Conservation (phyloP, 108 stramenopile species). For the Thalassiosira profunda region DNA sequence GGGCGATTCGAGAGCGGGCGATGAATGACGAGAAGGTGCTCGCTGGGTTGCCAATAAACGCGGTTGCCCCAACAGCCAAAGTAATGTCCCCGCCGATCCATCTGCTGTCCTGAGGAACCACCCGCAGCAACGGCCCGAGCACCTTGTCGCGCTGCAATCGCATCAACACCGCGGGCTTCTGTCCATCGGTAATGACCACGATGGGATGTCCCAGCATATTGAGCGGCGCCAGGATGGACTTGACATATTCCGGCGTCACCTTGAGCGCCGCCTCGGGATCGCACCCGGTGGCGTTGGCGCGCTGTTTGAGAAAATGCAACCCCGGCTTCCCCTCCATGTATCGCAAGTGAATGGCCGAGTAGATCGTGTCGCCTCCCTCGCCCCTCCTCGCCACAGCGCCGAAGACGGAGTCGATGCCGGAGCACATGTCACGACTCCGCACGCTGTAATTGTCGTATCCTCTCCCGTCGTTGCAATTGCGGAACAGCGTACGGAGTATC, state of each 20-base stretch:
- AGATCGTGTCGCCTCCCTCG: neutral
- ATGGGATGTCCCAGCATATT: neutral
- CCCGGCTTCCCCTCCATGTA: neutral
- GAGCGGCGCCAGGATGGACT: neutral
- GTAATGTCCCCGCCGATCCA: slow-evolving; percentile 1
- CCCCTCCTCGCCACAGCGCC: no score
- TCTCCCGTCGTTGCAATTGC: neutral
- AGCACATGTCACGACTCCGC: neutral
- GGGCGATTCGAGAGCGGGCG: neutral
- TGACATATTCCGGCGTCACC: neutral
- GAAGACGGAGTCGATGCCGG: neutral
- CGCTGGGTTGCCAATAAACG: neutral
- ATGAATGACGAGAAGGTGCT: neutral
- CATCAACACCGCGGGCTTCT: neutral
- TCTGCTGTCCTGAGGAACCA: neutral
- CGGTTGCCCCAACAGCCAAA: neutral
- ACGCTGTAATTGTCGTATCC: neutral
- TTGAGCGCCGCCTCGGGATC: neutral
- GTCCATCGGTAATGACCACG: neutral
- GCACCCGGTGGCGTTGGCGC: neutral
- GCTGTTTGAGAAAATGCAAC: neutral
- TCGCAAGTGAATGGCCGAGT: neutral
- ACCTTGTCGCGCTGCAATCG: neutral
- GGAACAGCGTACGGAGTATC: neutral
- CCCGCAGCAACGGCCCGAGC: neutral